These are phyloP conservation scores for Xylaria polymorpha DNA, from an alignment of 2,329 filamentous ascomycete species.

Conservation along the genomic window DNA sequence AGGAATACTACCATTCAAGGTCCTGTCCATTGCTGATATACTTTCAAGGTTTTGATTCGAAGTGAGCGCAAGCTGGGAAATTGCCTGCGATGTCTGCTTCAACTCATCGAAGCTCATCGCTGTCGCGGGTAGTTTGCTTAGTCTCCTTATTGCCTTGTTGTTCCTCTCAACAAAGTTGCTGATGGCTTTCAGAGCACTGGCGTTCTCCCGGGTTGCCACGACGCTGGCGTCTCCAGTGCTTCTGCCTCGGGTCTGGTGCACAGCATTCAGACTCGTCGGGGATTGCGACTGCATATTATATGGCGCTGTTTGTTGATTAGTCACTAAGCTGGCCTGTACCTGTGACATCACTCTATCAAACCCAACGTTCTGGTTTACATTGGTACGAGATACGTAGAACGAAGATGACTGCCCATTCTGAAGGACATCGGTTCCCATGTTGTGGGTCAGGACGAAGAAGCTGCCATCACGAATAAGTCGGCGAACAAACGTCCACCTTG, in stretches of 20 bases:
- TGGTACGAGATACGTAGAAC: constrained; percentile 45
- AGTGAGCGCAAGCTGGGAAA: constrained; percentile 27
- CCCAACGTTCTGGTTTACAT: constrained; percentile 53
- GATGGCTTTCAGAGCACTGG: constrained; percentile 58
- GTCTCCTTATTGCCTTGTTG: constrained; percentile 56
- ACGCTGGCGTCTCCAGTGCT: constrained; percentile 52
- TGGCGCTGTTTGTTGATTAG: constrained; percentile 35
- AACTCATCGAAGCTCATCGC: constrained; percentile 51
- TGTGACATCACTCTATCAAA: constrained; percentile 60
- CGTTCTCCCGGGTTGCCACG: constrained; percentile 57
- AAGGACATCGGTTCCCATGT: constrained; percentile 47
- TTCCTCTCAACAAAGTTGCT: constrained; percentile 58
- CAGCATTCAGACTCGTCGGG: constrained; percentile 54
- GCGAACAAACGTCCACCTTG: constrained; percentile 63
- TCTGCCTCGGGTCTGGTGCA: constrained; percentile 55
- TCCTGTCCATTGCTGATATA: background rate
- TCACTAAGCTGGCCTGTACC: constrained; percentile 53
- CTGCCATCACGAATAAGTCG: constrained; percentile 62
- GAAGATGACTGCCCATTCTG: constrained; percentile 39
- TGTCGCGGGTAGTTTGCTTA: constrained; percentile 55
- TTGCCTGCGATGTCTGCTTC: constrained; percentile 43
- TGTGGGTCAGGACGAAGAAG: constrained; percentile 61
- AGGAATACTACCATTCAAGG: constrained; percentile 33
- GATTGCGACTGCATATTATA: constrained; percentile 38
- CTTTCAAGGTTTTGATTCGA: constrained; percentile 26